A percentile compares a stretch with the other conserved stretches of the same genome.
Evolutionary conservation across 306 rosid species (phyloP).

Genomic region (Begonia loranthoides): DNA sequence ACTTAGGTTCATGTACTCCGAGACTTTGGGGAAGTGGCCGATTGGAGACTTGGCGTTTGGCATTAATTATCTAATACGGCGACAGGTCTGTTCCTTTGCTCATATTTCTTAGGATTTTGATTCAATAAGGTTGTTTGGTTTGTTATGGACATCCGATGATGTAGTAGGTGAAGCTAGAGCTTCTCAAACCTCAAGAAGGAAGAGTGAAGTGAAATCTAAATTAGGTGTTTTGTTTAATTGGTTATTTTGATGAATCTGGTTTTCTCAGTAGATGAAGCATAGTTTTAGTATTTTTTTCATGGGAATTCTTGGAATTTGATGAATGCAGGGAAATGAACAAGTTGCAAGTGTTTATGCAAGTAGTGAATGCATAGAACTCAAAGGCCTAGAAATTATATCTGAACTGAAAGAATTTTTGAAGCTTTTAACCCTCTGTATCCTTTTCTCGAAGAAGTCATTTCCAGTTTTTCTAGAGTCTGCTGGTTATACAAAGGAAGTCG

Average conservation of each 20-base stretch:
- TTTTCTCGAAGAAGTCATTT: slow-evolving; percentile 87
- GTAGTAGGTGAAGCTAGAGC: too few species aligned
- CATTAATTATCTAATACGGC: slow-evolving; percentile 76
- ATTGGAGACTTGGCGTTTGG: slow-evolving; percentile 98
- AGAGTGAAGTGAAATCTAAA: too few species aligned
- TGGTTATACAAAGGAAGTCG: slow-evolving; percentile 60
- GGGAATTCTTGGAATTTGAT: slow-evolving; percentile 4
- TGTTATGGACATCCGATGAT: too few species aligned
- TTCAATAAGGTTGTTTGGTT: background rate
- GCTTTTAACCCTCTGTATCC: slow-evolving; percentile 61
- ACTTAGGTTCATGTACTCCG: slow-evolving; percentile 73
- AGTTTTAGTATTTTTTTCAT: background rate
- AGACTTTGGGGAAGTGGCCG: slow-evolving; percentile 93
- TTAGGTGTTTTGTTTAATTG: too few species aligned
- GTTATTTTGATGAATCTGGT: background rate
- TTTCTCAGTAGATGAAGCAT: background rate
- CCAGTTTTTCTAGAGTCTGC: slow-evolving; percentile 85
- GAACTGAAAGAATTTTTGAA: slow-evolving; percentile 56
- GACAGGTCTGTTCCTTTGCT: slow-evolving; percentile 43
- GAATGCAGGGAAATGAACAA: slow-evolving; percentile 62
- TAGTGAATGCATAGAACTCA: slow-evolving; percentile 49
- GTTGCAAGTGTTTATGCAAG: slow-evolving; percentile 93
- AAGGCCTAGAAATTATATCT: slow-evolving; percentile 54
- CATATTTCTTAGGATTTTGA: slow-evolving; percentile 1
- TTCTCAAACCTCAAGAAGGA: too few species aligned